These are phyloP conservation scores for Arthrobotrys entomopaga DNA, from an alignment of 2,329 filamentous ascomycete species.

Conservation along the genomic window DNA sequence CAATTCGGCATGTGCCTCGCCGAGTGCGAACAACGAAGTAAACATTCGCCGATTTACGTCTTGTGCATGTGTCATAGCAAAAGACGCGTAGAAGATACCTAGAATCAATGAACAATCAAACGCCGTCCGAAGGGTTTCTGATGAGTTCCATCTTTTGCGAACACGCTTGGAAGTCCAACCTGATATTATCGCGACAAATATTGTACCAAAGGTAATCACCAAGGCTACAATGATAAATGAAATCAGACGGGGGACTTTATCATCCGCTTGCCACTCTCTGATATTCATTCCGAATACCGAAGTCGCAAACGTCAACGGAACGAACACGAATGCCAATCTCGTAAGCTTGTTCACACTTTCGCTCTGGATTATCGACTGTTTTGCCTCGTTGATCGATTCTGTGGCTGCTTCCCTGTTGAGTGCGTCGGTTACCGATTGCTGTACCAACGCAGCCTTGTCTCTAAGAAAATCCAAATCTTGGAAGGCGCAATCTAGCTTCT, in stretches of 20 bases:
- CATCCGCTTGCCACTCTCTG: conserved; percentile 53
- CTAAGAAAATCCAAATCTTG: conserved; percentile 45
- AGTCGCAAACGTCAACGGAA: conserved; percentile 64
- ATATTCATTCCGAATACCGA: conserved; percentile 65
- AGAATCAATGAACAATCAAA: conserved; percentile 35
- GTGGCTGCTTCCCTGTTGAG: conserved; percentile 49
- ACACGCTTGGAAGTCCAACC: conserved; percentile 8
- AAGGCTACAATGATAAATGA: conserved; percentile 43
- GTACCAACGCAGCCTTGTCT: conserved; percentile 44
- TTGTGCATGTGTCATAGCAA: conserved; percentile 27
- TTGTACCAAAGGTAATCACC: conserved; percentile 24
- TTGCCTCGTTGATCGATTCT: conserved; percentile 52
- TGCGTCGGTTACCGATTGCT: conserved; percentile 47
- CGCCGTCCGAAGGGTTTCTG: conserved; percentile 35
- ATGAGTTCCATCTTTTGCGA: conserved; percentile 28
- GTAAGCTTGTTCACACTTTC: conserved; percentile 62
- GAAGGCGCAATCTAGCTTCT: conserved; percentile 43
- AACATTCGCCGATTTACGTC: conserved; percentile 37
- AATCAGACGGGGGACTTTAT: conserved; percentile 37
- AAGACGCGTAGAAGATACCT: conserved; percentile 35
- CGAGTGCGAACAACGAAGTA: conserved; percentile 32
- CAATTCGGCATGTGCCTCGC: conserved; percentile 19
- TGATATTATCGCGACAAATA: conserved; percentile 25
- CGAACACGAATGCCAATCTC: conserved; percentile 64
- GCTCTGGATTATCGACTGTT: conserved; percentile 60